Evolutionary conservation across 257 asterid genomes (phyloP).

Genomic region (Handroanthus guayacan): DNA sequence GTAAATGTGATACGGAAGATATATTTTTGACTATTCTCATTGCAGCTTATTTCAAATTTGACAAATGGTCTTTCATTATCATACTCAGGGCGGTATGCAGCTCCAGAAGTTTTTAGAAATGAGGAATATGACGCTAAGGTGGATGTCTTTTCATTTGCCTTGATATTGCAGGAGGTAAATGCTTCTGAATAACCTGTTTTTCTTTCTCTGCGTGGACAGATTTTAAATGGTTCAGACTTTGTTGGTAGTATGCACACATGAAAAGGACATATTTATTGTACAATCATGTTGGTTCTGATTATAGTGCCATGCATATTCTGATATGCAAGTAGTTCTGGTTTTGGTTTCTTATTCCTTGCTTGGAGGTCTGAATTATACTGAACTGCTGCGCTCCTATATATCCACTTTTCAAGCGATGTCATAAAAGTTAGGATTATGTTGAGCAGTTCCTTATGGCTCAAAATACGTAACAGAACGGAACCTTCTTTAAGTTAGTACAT

Average conservation of each 20-base stretch:
- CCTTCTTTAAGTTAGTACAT: neutral
- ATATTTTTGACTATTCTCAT: slow-evolving; percentile 8
- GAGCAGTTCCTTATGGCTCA: neutral
- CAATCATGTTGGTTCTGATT: slow-evolving; percentile 14
- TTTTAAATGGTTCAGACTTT: slow-evolving; percentile 29
- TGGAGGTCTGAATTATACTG: neutral
- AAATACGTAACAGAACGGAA: neutral
- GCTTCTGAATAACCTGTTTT: slow-evolving; percentile 34
- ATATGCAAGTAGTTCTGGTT: neutral
- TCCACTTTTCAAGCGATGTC: neutral
- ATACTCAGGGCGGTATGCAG: slow-evolving; percentile 74
- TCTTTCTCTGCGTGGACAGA: slow-evolving; percentile 12
- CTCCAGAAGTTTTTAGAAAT: slow-evolving; percentile 88
- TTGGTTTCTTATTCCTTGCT: neutral
- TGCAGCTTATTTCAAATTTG: slow-evolving; percentile 20
- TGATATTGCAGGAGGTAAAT: slow-evolving; percentile 85
- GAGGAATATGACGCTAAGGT: slow-evolving; percentile 87
- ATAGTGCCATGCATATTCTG: slow-evolving; percentile 3
- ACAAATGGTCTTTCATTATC: slow-evolving; percentile 26
- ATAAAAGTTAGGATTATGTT: neutral
- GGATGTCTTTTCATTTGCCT: slow-evolving; percentile 89
- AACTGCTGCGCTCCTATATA: neutral
- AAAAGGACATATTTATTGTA: slow-evolving; percentile 4
- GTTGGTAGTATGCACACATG: slow-evolving; percentile 1
- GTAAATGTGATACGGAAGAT: neutral